phyloP scores from a whole-genome alignment of 2,329 filamentous ascomycete species.

The Apiospora phragmitis region DNA sequence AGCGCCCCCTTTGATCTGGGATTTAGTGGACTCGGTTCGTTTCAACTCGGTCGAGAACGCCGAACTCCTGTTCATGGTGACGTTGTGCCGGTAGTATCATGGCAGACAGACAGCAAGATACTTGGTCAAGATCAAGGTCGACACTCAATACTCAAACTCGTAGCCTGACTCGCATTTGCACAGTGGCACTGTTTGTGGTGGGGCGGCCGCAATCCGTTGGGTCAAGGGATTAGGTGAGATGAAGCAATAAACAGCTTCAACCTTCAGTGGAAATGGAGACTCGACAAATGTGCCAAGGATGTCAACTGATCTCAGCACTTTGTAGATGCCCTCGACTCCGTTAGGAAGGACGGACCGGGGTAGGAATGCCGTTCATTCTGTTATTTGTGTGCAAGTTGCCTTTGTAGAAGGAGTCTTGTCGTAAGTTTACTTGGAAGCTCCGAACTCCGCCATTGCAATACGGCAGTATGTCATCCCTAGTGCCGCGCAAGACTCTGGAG shows the following conservation, averaged over 20 bases:
- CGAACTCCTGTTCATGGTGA: background rate
- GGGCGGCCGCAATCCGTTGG: background rate
- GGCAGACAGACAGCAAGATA: background rate
- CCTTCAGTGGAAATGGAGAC: background rate
- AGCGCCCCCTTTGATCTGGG: background rate
- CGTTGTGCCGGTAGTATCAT: background rate
- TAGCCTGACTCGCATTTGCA: background rate
- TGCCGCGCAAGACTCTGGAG: background rate
- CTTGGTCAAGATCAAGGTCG: background rate
- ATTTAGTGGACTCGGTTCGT: background rate
- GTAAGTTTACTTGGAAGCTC: background rate
- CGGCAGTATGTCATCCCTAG: background rate
- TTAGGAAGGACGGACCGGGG: background rate
- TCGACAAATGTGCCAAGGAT: background rate
- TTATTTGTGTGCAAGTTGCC: background rate
- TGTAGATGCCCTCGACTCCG: background rate
- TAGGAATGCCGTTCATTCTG: background rate
- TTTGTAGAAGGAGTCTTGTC: background rate
- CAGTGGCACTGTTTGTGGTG: background rate
- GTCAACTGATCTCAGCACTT: background rate
- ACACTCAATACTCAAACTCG: background rate
- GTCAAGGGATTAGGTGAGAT: background rate
- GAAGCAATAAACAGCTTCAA: background rate
- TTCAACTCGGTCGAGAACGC: background rate
- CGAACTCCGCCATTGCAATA: background rate